Percentiles rank a stretch among this genome's conserved stretches.
These are phyloP conservation scores for Pseudopyricularia cyperi DNA, from an alignment of 2,329 filamentous ascomycete species.

Conservation along the genomic window DNA sequence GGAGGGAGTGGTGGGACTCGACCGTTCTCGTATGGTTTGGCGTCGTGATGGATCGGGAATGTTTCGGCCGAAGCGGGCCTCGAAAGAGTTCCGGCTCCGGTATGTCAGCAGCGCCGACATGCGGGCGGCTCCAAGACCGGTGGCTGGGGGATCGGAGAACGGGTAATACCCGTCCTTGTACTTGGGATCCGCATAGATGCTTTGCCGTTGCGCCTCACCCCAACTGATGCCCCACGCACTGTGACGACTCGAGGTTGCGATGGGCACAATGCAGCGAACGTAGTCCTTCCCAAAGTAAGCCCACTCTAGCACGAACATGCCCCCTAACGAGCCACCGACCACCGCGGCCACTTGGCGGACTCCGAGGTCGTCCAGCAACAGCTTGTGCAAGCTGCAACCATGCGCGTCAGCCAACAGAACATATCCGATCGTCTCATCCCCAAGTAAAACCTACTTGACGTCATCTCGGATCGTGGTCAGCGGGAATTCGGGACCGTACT, in stretches of 20 bases:
- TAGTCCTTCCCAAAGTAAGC: slow-evolving; percentile 83
- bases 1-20: slow-evolving; percentile 39
- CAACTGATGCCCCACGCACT: slow-evolving; percentile 87
- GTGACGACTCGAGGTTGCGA: slow-evolving; percentile 73
- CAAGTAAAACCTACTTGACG: slow-evolving; percentile 54
- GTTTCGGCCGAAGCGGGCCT: slow-evolving; percentile 87
- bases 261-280: slow-evolving; percentile 67
- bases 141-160: slow-evolving; percentile 73
- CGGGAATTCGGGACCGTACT: slow-evolving; percentile 92
- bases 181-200: slow-evolving; percentile 96
- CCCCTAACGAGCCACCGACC: slow-evolving; percentile 73
- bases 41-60: slow-evolving; percentile 73
- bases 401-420: not conserved
- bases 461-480: slow-evolving; percentile 92
- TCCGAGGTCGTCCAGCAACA: slow-evolving; percentile 68
- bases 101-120: slow-evolving; percentile 97
- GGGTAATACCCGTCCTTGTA: slow-evolving; percentile 95
- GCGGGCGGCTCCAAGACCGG: slow-evolving; percentile 82
- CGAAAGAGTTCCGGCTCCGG: slow-evolving; percentile 91
- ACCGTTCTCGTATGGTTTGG: slow-evolving; percentile 65
- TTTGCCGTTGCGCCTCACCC: slow-evolving; percentile 79
- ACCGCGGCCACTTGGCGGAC: slow-evolving; percentile 68
- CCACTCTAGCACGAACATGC: slow-evolving; percentile 86
- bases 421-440: not conserved
- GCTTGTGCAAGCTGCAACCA: slow-evolving; percentile 53